Conservation (phyloP, 129 eudicot genomes). For the Tanacetum coccineum region DNA sequence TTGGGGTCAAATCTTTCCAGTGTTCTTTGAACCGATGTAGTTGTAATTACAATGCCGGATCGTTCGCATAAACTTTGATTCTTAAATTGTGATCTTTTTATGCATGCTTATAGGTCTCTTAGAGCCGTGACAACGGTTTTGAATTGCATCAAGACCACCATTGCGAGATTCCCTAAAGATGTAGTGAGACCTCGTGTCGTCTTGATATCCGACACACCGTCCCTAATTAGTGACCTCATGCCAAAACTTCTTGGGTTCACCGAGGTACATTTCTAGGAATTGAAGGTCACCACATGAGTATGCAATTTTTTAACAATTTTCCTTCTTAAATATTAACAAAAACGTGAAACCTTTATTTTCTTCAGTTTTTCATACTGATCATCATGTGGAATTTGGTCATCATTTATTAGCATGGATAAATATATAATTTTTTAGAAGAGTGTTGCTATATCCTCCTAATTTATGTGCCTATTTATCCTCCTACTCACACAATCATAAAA, state of each 20-base stretch:
- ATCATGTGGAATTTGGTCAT: too few relatives aligned
- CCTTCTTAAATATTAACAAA: too few relatives aligned
- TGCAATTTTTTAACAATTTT: too few relatives aligned
- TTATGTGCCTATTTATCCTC: too few relatives aligned
- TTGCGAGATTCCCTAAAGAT: slow-evolving; percentile 16
- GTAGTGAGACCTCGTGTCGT: slow-evolving; percentile 39
- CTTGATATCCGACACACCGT: slow-evolving; percentile 66
- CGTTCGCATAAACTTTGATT: not conserved
- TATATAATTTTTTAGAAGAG: too few relatives aligned
- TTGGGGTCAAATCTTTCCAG: not conserved
- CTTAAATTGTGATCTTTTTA: slow-evolving; percentile 10
- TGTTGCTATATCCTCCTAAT: too few relatives aligned
- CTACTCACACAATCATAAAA: too few relatives aligned
- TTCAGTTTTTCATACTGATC: too few relatives aligned
- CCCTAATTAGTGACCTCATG: slow-evolving; percentile 33
- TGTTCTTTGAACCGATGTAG: not conserved
- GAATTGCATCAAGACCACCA: slow-evolving; percentile 52
- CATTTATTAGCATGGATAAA: too few relatives aligned
- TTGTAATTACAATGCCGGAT: not conserved
- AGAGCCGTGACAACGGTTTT: slow-evolving; percentile 48
- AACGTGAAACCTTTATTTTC: too few relatives aligned
- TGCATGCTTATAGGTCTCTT: slow-evolving; percentile 39
- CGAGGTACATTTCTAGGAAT: slow-evolving; percentile 36
- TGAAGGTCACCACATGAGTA: not conserved
- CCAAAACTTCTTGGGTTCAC: slow-evolving; percentile 42